A percentile compares a stretch with the other conserved stretches of the same genome.
Evolutionary conservation across 2,329 filamentous ascomycete species (phyloP).

Genomic region (Colletotrichum limetticola): DNA sequence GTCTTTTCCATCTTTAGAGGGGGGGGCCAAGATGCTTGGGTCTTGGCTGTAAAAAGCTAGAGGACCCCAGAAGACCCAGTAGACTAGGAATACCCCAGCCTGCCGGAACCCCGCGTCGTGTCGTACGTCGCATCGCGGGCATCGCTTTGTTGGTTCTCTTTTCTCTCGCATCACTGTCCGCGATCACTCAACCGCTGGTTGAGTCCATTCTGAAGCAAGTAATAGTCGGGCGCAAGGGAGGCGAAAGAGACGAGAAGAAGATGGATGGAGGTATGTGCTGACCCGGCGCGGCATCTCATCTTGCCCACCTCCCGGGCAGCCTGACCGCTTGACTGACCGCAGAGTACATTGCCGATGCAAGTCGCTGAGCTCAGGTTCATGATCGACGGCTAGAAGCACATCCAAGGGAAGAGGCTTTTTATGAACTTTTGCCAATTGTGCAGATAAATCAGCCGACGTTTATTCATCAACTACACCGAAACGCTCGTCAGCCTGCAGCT

Average conservation of each 20-base stretch:
- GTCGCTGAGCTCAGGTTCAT: neutral
- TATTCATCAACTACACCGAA: neutral
- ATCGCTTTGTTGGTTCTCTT: neutral
- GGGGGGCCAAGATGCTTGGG: conserved; percentile 21
- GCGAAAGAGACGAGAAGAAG: neutral
- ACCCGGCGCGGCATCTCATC: conserved; percentile 32
- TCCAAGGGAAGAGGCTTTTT: neutral
- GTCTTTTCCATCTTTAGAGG: conserved; percentile 16
- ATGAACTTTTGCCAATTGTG: neutral
- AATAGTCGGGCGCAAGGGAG: neutral
- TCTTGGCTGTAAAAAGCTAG: conserved; percentile 24
- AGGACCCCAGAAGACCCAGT: neutral
- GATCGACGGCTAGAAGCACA: neutral
- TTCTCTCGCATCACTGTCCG: neutral
- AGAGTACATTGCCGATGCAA: neutral
- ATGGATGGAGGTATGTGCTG: conserved; percentile 20
- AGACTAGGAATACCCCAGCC: neutral
- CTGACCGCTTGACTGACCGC: neutral
- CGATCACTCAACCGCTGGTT: neutral
- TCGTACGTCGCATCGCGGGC: neutral
- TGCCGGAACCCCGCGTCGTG: conserved; percentile 17
- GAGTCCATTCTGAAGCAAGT: neutral
- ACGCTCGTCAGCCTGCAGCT: conserved; percentile 24
- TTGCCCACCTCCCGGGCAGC: neutral
- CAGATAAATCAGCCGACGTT: conserved; percentile 15